Conservation (phyloP, 306 rosid species). For the Vigna nakashimae region DNA sequence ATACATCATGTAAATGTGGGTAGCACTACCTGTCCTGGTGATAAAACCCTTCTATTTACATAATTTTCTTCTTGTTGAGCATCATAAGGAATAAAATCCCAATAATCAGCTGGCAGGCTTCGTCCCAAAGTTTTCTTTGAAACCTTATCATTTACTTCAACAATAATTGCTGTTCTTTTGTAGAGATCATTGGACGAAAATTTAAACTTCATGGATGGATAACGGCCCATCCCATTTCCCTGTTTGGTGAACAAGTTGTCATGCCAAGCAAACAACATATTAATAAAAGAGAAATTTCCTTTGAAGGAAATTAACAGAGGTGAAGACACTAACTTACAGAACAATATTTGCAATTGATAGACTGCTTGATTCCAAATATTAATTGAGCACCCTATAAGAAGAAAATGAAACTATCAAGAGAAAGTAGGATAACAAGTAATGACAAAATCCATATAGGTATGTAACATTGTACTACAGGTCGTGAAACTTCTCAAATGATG, state of each 20-base stretch:
- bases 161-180: slow-evolving; percentile 70
- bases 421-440: slow-evolving; percentile 29
- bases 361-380: slow-evolving; percentile 42
- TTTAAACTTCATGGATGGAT: slow-evolving; percentile 78
- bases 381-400: slow-evolving; percentile 63
- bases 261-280: slow-evolving; percentile 17
- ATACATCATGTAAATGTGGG: slow-evolving; percentile 10
- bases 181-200: slow-evolving; percentile 74
- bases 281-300: not conserved
- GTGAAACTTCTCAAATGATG: not conserved
- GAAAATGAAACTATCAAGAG: slow-evolving; percentile 41
- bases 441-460: slow-evolving; percentile 7
- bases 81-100: slow-evolving; percentile 82
- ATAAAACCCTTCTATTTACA: slow-evolving; percentile 67
- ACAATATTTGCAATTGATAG: slow-evolving; percentile 77
- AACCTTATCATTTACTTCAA: slow-evolving; percentile 62
- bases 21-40: slow-evolving; percentile 77
- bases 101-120: slow-evolving; percentile 70
- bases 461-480: slow-evolving; percentile 10
- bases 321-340: slow-evolving; percentile 64
- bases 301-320: slow-evolving; percentile 14
- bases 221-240: slow-evolving; percentile 67
- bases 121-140: slow-evolving; percentile 47
- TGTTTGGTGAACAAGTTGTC: slow-evolving; percentile 48
- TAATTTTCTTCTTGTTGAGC: slow-evolving; percentile 66